Base-by-base conservation (phyloP, 2,329 filamentous ascomycete genomes). In the Talaromyces sp. region DNA sequence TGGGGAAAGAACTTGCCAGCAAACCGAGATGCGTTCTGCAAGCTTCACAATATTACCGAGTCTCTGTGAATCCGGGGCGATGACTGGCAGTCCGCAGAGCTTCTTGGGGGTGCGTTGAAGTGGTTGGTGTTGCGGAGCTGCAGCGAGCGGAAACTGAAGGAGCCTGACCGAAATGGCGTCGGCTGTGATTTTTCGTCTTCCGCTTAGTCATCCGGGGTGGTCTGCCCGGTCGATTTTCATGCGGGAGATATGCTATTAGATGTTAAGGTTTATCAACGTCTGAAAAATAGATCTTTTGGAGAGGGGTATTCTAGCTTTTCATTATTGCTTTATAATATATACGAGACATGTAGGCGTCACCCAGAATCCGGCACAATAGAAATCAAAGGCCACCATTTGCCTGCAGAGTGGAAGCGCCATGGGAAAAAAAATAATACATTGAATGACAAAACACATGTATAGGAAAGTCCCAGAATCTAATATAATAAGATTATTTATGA, bases 161-260 rank as follows among this genome's bases (percentile, higher is more conserved):
- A 38, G 58, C 21, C 32, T 19, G 56, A 32, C 49, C 43, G 43
- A 46, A 46, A 10, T 11, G 35, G 35, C 29, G 31, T 58, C 64
- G 63, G 64, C 61, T 63, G 58, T 62, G 60, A 63, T 60, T 67
- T 73, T 73, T 71, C 69, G 62, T 65, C 64, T 69, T 70, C 69
- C 59, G 67, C 71, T 74, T 71, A 74, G 67, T 75, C 72, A 74
- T 71, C 71, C 27, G 29, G 21, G 32, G 53, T 24, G 31, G 35
- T 29, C 51, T 31, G 49, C 17, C 49, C 49, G 24, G 49, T 6
- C 49, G 13, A 52, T 52, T 52, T 52, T 29, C 49, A 31, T 55
- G 31, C 53, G 53, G 31, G n/a, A 54, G n/a, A 9, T 38, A 21
- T n/a, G n/a, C n/a, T n/a, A n/a, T n/a, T 43, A 21, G 7, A 46